These are phyloP conservation scores for Amphirosellinia nigrospora DNA, from an alignment of 495 filamentous ascomycete species.

Conservation along the genomic window DNA sequence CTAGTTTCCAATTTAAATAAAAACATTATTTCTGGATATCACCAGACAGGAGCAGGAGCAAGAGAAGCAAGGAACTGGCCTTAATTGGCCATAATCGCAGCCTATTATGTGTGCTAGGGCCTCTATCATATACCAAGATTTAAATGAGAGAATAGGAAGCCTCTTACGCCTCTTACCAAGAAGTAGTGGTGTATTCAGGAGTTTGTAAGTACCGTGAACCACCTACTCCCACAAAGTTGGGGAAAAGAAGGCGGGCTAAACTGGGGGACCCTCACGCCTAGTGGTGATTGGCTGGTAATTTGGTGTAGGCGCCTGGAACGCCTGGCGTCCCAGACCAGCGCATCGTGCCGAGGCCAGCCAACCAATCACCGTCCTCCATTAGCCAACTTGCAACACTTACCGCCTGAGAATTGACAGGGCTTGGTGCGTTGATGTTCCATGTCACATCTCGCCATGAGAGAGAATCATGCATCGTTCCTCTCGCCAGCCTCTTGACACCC, in stretches of 20 bases:
- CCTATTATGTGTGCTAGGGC: background rate
- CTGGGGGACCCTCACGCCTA: background rate
- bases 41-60: background rate
- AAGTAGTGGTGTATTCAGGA: background rate
- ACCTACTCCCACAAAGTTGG: background rate
- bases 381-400: conserved; percentile 47
- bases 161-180: background rate
- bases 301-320: conserved; percentile 52
- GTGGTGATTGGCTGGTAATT: conserved; percentile 21
- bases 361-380: conserved; percentile 47
- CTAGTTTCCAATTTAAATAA: conserved; percentile 15
- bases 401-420: conserved; percentile 47
- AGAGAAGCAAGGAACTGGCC: background rate
- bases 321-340: conserved; percentile 44
- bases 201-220: background rate
- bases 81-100: background rate
- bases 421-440: conserved; percentile 47
- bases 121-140: background rate
- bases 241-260: background rate
- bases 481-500: conserved; percentile 22
- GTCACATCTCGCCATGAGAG: conserved; percentile 36
- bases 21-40: conserved; percentile 1
- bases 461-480: conserved; percentile 37
- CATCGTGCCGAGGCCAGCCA: conserved; percentile 33
- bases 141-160: background rate